phyloP scores from a whole-genome alignment of 192 early-diverging fungal genomes.

The Coemansia sp. region DNA sequence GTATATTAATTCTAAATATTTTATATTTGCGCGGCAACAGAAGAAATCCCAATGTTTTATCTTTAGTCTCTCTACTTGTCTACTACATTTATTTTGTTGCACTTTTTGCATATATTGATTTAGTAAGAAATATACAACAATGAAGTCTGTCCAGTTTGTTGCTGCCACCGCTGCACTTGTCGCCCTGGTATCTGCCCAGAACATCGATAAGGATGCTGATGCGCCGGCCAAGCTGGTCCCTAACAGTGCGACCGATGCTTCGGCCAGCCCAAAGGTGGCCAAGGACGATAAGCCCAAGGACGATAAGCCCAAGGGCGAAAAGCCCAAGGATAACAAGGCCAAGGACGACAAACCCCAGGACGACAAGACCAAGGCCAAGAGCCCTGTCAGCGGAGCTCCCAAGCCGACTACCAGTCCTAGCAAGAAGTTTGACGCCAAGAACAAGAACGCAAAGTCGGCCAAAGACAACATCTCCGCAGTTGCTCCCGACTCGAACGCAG shows the following conservation, averaged over 20 bases:
- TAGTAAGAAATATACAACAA: conserved; percentile 8
- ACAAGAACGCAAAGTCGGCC: conserved; percentile 20
- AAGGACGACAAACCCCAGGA: conserved; percentile 7
- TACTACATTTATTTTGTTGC: conserved; percentile 3
- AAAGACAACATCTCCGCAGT: conserved; percentile 20
- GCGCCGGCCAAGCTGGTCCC: conserved; percentile 11
- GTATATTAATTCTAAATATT: not conserved
- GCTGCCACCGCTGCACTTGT: conserved; percentile 26
- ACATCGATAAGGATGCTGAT: conserved; percentile 13
- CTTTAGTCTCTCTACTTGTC: not conserved
- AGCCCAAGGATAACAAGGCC: no score
- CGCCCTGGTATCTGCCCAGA: conserved; percentile 38
- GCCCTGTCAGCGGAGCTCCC: conserved; percentile 7
- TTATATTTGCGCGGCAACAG: not conserved
- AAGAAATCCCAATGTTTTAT: not conserved
- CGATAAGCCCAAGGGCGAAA: conserved; percentile 3
- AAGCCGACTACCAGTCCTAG: conserved; percentile 9
- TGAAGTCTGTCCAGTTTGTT: conserved; percentile 44
- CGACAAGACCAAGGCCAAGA: conserved; percentile 13
- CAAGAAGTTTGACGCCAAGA: conserved; percentile 19
- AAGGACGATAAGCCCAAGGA: conserved; percentile 7
- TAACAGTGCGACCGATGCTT: not conserved
- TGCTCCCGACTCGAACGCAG: conserved; percentile 34
- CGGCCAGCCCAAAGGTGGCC: conserved; percentile 12
- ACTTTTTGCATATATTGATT: not conserved